Evolutionary conservation across 331 rosid species (phyloP), one percentile per base, ranked within the genome.

Genomic region (Malus hybrid): DNA sequence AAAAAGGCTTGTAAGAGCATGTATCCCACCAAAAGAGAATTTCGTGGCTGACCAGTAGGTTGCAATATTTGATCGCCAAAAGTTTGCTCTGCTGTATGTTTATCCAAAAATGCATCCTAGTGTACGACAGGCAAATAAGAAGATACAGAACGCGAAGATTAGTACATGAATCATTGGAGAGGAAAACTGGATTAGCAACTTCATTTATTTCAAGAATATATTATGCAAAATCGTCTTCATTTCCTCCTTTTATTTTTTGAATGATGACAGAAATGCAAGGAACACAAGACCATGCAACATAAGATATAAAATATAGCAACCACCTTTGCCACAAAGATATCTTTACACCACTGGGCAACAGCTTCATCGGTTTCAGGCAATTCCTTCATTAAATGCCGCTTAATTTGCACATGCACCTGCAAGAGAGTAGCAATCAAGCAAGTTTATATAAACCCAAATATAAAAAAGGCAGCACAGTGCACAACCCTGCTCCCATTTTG

Each of bases 91-190:
- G 86, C 91, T 66, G 64, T 27, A 71, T 95, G 96, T 62, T 87
- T 92, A 79, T 92, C 98, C 89, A 95, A 62, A 75, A 92, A 80
- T 36, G 96, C 87, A 83, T 95, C 99, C 99, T 95, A 73, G 70
- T 36, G 75, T 46, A 54, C 68, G 65, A 65, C 27, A 39, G 56
- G 67, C 61, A 74, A 57, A 44, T 69, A 63, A 50, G 28, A 56
- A 74, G 73, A 46, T 80, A 81, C 65, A 60, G 8, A 29, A 56
- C 0, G n/a, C 36, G 13, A 33, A 36, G 18, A 63, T 29, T 42
- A 28, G 20, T n/a, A 19, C 65, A 54, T 4, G 4, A 57, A 59
- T 62, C 27, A 46, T 7, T 20, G 32, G 50, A 46, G 19, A n/a
- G 69, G 50, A 31, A 29, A 15, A 69, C 20, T 13, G 24, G 69